Evolutionary conservation across 495 filamentous ascomycete genomes (phyloP), one percentile per base, ranked within the genome.

Genomic region (Penicillium turbatum): DNA sequence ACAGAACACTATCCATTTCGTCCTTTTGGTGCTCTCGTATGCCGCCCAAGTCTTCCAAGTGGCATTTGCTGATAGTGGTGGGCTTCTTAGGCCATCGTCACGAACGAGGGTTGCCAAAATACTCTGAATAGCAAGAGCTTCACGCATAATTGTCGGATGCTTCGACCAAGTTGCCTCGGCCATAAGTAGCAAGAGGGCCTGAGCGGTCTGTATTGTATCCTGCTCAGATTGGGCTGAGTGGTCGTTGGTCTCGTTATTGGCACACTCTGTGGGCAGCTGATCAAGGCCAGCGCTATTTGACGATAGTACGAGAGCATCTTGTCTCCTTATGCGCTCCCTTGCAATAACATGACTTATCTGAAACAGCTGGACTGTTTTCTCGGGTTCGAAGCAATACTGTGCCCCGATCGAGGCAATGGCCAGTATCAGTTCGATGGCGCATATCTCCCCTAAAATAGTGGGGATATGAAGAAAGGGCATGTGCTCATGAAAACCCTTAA

Each of bases 341-440:
- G 40, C 24, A 15, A 29, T 29, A 1, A 10, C 11, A 19, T 46
- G 47, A 6, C 56, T 51, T 34, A 54, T 49, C 6, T 43, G 48
- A 38, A 55, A 57, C 9, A 57, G 24, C 34, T 44, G 35, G 6
- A 51, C 42, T 10, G 54, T 31, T 13, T 52, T 57, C 2, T 37
- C 37, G 6, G 12, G 75, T 44, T 82, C 80, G 49, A 82, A 82
- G 2, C 78, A 68, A 26, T 54, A 64, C 27, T 53, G 42, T 26
- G 59, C 39, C 8, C 63, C 63, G 9, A 57, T 51, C 2, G 58
- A 50, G 7, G 58, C 63, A 39, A 62, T 56, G 29, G 48, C 61
- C 11, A 66, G 38, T 10, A 59, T 11, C 4, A 62, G n/a, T 34
- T 64, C 63, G n/a, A 55, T 29, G 26, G 59, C 42, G 30, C 27